Conservation (phyloP, 208 protist genomes). For the Zelonia costaricensis region DNA sequence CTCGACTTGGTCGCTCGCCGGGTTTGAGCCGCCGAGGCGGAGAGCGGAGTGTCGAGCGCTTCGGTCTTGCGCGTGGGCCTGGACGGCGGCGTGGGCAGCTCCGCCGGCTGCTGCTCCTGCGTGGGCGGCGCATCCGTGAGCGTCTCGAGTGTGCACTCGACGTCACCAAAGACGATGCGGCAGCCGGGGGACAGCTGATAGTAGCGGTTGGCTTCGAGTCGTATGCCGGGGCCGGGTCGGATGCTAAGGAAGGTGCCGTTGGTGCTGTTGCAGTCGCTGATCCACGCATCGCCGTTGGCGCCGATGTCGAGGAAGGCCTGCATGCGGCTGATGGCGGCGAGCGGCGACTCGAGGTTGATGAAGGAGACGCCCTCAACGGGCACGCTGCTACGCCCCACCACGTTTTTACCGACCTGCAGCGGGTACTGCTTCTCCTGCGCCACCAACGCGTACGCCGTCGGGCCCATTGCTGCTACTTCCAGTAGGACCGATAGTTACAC, state of each 20-base stretch:
- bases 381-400: conserved; percentile 66
- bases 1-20: neutral
- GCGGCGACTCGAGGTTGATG: conserved; percentile 66
- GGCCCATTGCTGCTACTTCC: too few relatives aligned
- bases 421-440: conserved; percentile 25
- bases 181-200: conserved; percentile 75
- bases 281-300: conserved; percentile 83
- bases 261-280: conserved; percentile 83
- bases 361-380: conserved; percentile 59
- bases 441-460: conserved; percentile 20
- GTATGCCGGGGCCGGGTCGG: conserved; percentile 42
- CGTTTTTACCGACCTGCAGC: conserved; percentile 63
- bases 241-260: conserved; percentile 83
- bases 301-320: conserved; percentile 80
- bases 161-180: conserved; percentile 82
- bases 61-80: conserved; percentile 18
- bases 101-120: neutral
- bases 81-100: neutral
- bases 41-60: neutral
- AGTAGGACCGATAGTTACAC: too few relatives aligned
- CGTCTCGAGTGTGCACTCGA: conserved; percentile 42
- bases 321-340: conserved; percentile 68
- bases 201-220: conserved; percentile 67
- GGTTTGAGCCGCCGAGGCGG: neutral
- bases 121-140: neutral